Base-by-base conservation (phyloP, 139 green algal species). In the Astrephomene gubernaculifera region DNA sequence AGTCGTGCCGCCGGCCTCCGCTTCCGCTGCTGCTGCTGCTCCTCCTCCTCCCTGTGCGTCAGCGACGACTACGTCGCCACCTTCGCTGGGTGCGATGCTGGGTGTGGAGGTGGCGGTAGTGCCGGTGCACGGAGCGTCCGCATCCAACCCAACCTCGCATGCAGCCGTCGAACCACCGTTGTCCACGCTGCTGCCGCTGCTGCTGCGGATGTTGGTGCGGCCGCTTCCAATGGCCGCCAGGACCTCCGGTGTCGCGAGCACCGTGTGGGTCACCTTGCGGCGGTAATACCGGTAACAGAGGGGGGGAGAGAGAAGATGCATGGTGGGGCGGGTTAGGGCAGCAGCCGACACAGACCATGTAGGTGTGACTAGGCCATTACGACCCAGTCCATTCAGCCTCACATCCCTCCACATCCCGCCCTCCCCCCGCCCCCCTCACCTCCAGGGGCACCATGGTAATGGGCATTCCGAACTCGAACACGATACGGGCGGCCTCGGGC, bases 371-470 rank as follows among this genome's bases (percentile, higher is more conserved):
- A n/a, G n/a, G n/a, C n/a, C n/a, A n/a, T n/a, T n/a, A n/a, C 57
- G 57, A 35, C 17, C 21, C 8, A 7, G 57, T 65, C 22, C 57
- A 29, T 65, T 25, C 17, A 29, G 21, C 21, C 31, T 19, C 57
- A 29, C 12, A 29, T 9, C 6, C 12, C 14, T 9, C 19, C 14
- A 29, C 21, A 57, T 17, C 12, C 17, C 49, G 17, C 49, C 49
- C 12, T 65, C 57, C 57, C 29, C 57, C 22, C 57, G 57, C 19
- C 57, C 19, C 6, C 57, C 68, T 54, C 17, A 96, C 94, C 90
- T 99, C 97, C 17, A 99, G 83, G 0, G 97, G 97, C 43, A 99
- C 90, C 96, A 99, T 99, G 21, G 92, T 95, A 10, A 99, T 83
- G 0, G 69, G 86, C 35, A 93, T 90, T 0, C 93, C 94, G 2